Conservation (phyloP, 495 filamentous ascomycete genomes). For the Aspergillus indologenus region DNA sequence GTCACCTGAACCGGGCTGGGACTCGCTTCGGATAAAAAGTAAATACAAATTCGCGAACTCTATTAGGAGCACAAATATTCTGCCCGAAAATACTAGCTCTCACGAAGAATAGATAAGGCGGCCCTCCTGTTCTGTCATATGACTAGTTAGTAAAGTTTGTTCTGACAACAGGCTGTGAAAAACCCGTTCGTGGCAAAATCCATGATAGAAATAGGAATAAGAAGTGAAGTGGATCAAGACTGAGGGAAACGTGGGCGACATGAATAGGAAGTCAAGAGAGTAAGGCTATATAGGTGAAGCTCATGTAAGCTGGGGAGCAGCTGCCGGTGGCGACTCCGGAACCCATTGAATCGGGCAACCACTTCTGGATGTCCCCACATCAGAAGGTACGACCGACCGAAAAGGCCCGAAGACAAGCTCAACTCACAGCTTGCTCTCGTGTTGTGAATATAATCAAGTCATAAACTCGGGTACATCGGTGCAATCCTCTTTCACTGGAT, state of each 20-base stretch:
- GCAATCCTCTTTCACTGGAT: background rate
- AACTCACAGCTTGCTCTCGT: background rate
- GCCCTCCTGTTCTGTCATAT: background rate
- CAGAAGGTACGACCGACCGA: slow-evolving; percentile 1
- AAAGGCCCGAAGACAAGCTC: background rate
- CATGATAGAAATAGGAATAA: background rate
- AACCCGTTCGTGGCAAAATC: background rate
- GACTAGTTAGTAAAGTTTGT: background rate
- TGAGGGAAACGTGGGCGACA: background rate
- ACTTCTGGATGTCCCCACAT: slow-evolving; percentile 2
- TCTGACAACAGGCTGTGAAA: too few species aligned
- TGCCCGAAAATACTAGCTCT: background rate
- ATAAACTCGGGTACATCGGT: background rate
- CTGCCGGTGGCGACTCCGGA: background rate
- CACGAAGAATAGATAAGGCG: background rate
- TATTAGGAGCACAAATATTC: background rate
- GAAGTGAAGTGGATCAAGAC: too few species aligned
- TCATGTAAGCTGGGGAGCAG: slow-evolving; percentile 2
- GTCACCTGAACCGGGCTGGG: background rate
- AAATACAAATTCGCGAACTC: background rate
- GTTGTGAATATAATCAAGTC: background rate
- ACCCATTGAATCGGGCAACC: background rate
- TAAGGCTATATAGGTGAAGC: background rate
- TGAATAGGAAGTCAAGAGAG: background rate
- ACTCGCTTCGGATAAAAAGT: background rate